Base-by-base conservation (phyloP, 352 stramenopile genomes). In the Blastocystis sp. region DNA sequence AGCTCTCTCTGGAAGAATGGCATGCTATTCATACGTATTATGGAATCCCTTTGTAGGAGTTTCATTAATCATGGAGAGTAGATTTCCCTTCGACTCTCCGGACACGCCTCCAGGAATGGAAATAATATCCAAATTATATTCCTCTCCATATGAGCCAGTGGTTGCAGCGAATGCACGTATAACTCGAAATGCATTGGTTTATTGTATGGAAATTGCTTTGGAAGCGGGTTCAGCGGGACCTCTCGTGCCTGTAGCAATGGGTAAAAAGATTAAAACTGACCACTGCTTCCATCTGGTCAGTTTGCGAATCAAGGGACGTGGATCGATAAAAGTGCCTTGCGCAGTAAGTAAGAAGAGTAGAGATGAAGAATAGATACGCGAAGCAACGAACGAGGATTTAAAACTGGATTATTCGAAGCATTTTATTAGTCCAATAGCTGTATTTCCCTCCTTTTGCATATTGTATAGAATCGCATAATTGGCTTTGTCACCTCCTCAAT, bases 51-150 rank as follows among this genome's bases (percentile, higher is more conserved):
- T 53, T 80, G 47, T 68, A 23, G 26, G 9, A 23, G 23, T 29
- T 26, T 29, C 20, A 11, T 15, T 37, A 15, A 23, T 37, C 26
- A 11, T 68, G 20, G 37, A 18, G 11, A 11, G 11, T 68, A 68
- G 59, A 23, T 80, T 80, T 41, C 70, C 70, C 1, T 80, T 61
- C 50, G 70, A 80, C 43, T 80, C 37, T 23, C 70, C 70, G 7
- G 70, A 80, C 34, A 80, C 70, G 26, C 70, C 70, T 20, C n/a
- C 70, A 15, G 70, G 70, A 20, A 61, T 80, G 70, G 29, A 50
- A 0, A n/a, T 34, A 41, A 18, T 63, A 18, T 39, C 55, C 5
- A 45, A 63, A 9, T 39, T 41, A 20, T 80, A 80, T 20, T 18
- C 5, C 20, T 59, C 34, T 6, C 68, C 68, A 26, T 79, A 61